Evolutionary conservation across 208 protist genomes (phyloP).

Genomic region (Angomonas desouzai): DNA sequence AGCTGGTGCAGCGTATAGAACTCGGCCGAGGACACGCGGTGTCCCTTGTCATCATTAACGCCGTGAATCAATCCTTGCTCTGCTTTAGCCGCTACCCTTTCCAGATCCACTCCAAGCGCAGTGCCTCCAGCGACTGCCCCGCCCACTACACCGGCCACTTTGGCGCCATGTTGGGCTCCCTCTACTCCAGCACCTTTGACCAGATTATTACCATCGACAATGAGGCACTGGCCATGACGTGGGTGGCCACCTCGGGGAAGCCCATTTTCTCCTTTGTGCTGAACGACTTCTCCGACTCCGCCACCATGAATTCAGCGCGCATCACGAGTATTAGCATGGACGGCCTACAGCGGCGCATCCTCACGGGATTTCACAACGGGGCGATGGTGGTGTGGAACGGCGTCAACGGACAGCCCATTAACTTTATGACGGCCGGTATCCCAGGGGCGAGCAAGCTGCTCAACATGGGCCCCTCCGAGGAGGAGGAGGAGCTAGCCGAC

Average conservation of each 20-base stretch:
- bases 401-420: conserved; percentile 75
- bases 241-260: conserved; percentile 44
- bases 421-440: conserved; percentile 56
- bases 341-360: conserved; percentile 51
- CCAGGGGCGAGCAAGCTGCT: conserved; percentile 5
- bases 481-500: neutral
- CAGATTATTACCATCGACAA: conserved; percentile 67
- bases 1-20: conserved; percentile 51
- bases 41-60: conserved; percentile 30
- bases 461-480: neutral
- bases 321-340: conserved; percentile 53
- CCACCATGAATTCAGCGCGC: conserved; percentile 41
- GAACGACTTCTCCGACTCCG: conserved; percentile 71
- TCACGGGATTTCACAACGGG: conserved; percentile 77
- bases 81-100: conserved; percentile 52
- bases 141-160: conserved; percentile 60
- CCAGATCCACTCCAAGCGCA: conserved; percentile 45
- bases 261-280: conserved; percentile 72
- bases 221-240: conserved; percentile 74
- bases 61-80: conserved; percentile 32
- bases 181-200: conserved; percentile 64
- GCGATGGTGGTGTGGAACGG: conserved; percentile 79
- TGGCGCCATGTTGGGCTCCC: conserved; percentile 43
- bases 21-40: conserved; percentile 20
- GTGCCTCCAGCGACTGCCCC: conserved; percentile 43